Evolutionary conservation across 73 alveolate genomes (phyloP), one percentile per base, ranked within the genome.

Genomic region (Paramecium primaurelia): DNA sequence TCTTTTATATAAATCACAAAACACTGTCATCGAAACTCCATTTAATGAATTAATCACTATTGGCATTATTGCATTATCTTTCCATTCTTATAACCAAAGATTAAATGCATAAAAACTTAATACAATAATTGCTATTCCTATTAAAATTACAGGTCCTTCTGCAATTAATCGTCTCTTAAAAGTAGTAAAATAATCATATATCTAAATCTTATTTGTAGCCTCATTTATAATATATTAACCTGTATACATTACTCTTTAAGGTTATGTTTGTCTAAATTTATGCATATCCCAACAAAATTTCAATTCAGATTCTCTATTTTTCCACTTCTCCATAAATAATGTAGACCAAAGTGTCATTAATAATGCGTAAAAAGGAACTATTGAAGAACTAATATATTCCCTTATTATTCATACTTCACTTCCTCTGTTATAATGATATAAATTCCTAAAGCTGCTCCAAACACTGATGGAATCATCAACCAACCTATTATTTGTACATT

Each of bases 251-350:
- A 75, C 88, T 75, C 88, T 75, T 10, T 75, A 36, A 3, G 88
- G 88, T 34, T 75, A 14, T 3, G 58, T 22, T 75, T 75, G 14
- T 20, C 47, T 38, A 42, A 38, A 75, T 34, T 42, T 75, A 38
- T 75, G 88, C 88, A 75, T 75, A 38, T 75, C 88, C 88, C 88
- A 75, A 37, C 88, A 38, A 75, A 75, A 75, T 22, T 20, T 75
- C 40, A 75, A 75, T 10, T 75, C 88, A 25, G 88, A 75, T 34
- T 75, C 88, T 20, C 88, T 75, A 38, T 75, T 75, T 10, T 75
- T 75, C 88, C 88, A 75, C n/a, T 75, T 75, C 40, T 75, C 88
- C 88, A 75, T 75, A 38, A 75, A 75, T 75, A 75, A 18, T 12
- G 88, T 75, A 4, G 88, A 75, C 88, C 88, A 75, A 3, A 75